Conservation (phyloP, 148 eudicot genomes). For the Amaranthus cruentus region DNA sequence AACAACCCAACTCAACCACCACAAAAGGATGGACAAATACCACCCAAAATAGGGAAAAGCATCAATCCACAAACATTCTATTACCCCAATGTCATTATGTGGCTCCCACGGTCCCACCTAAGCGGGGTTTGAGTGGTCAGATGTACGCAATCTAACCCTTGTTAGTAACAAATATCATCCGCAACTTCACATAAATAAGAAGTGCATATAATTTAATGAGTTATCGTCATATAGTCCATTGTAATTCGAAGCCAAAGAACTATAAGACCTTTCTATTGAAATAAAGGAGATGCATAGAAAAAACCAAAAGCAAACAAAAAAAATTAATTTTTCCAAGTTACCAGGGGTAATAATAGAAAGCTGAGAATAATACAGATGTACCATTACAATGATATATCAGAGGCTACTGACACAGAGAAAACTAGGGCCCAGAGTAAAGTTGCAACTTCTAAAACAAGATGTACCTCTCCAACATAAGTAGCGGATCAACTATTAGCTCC, state of each 20-base stretch:
- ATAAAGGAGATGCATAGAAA: background rate
- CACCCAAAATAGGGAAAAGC: background rate
- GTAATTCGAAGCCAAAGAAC: too few relatives aligned
- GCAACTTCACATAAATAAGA: too few relatives aligned
- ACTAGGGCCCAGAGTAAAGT: background rate
- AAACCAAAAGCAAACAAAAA: background rate
- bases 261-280: too few relatives aligned
- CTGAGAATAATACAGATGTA: background rate
- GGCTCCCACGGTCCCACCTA: too few relatives aligned
- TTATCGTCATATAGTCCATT: too few relatives aligned
- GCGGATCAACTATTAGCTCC: slow-evolving; percentile 96
- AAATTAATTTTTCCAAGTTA: background rate
- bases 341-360: background rate
- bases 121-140: too few relatives aligned
- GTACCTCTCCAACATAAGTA: slow-evolving; percentile 91
- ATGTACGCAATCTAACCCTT: too few relatives aligned
- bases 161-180: too few relatives aligned
- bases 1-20: background rate
- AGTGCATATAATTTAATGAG: too few relatives aligned
- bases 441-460: background rate
- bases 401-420: background rate
- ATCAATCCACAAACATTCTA: background rate
- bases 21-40: background rate
- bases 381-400: background rate
- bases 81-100: too few relatives aligned